A percentile compares a stretch with the other conserved stretches of the same genome.
These are phyloP conservation scores for Wickerhamomyces sp. DNA, from an alignment of 1,139 yeast species.

Conservation along the genomic window DNA sequence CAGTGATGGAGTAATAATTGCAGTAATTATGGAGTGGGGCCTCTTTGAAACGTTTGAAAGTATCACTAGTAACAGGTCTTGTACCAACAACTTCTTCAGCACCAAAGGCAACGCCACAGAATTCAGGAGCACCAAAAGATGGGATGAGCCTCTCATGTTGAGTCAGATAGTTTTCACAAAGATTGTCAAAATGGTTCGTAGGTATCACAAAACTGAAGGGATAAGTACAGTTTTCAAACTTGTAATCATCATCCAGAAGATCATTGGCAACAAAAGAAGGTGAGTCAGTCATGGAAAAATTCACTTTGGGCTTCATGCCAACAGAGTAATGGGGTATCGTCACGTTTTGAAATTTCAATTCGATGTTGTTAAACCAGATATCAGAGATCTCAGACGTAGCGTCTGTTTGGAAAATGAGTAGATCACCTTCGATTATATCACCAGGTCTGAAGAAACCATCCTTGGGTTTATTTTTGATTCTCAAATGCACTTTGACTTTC, in stretches of 20 bases:
- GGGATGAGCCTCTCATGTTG: slow-evolving; percentile 13
- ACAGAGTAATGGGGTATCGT: not conserved
- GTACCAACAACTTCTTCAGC: slow-evolving; percentile 13
- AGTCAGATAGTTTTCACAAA: slow-evolving; percentile 5
- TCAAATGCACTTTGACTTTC: slow-evolving; percentile 11
- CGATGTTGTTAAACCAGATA: slow-evolving; percentile 17
- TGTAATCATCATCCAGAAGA: slow-evolving; percentile 8
- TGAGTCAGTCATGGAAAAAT: slow-evolving; percentile 15
- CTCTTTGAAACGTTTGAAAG: slow-evolving; percentile 4
- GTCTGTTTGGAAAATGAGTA: slow-evolving; percentile 8
- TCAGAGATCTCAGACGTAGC: slow-evolving; percentile 9
- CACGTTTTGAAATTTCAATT: slow-evolving; percentile 14
- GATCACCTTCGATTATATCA: slow-evolving; percentile 13
- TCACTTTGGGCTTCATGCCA: not conserved
- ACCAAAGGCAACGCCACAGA: slow-evolving; percentile 13
- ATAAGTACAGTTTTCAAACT: slow-evolving; percentile 7
- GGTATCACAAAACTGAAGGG: slow-evolving; percentile 18
- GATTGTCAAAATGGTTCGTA: slow-evolving; percentile 11
- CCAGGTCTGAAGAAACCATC: slow-evolving; percentile 13
- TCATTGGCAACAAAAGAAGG: slow-evolving; percentile 8
- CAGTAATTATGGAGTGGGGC: slow-evolving; percentile 7
- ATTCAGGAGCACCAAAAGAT: slow-evolving; percentile 14
- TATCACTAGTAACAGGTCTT: slow-evolving; percentile 1
- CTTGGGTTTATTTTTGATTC: slow-evolving; percentile 2
- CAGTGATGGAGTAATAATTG: slow-evolving; percentile 13